Conservation (phyloP, 495 filamentous ascomycete genomes). For the Chaetomium cochliodes region DNA sequence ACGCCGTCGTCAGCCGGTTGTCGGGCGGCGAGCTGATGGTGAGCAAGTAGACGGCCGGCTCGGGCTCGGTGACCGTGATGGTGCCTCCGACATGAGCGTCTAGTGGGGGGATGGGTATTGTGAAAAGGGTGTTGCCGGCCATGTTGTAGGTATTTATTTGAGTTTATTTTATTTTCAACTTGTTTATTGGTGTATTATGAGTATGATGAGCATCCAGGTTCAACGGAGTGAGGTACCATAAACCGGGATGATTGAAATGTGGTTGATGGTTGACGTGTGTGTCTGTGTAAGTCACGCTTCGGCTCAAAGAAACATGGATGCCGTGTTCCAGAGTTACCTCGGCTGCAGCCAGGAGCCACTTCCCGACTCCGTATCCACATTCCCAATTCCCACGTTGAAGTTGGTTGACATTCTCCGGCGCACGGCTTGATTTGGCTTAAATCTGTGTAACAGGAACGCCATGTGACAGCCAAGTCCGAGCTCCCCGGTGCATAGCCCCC, state of each 20-base stretch:
- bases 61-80: conserved; percentile 58
- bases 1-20: conserved; percentile 68
- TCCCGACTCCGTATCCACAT: neutral
- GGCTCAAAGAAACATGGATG: neutral
- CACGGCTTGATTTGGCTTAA: neutral
- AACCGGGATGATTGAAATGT: neutral
- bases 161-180: neutral
- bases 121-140: conserved; percentile 38
- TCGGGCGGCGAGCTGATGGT: conserved; percentile 69
- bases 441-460: neutral
- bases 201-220: too few species aligned
- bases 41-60: conserved; percentile 63
- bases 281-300: neutral
- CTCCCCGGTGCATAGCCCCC: too few species aligned
- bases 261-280: neutral
- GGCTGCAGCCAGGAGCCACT: neutral
- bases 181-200: neutral
- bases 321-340: conserved; percentile 1
- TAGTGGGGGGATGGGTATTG: conserved; percentile 41
- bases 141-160: neutral
- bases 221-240: neutral
- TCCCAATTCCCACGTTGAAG: neutral
- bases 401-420: too few species aligned
- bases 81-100: conserved; percentile 45
- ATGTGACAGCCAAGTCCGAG: neutral